Percentiles rank a stretch among this genome's conserved stretches.
Evolutionary conservation across 352 stramenopile species (phyloP).

Genomic region (Globisporangium yorkense): DNA sequence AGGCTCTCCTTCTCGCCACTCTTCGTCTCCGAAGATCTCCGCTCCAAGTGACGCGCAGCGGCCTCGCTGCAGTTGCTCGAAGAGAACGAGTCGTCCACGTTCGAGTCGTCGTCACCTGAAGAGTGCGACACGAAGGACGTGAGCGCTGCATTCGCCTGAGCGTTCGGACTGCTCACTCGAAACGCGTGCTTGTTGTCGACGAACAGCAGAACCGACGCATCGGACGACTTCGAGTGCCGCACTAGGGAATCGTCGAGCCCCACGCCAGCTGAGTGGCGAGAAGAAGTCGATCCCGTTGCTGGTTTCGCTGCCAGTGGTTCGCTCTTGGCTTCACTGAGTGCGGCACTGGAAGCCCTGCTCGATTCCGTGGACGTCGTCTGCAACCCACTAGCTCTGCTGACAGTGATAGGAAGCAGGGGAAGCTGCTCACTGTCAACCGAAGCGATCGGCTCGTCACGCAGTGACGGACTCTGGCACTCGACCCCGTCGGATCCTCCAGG

Average conservation of each 20-base stretch:
- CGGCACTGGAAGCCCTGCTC: no score
- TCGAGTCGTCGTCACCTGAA: background rate
- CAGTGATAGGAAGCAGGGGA: background rate
- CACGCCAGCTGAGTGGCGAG: no score
- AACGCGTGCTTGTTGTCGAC: no score
- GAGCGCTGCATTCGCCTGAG: slow-evolving; percentile 5
- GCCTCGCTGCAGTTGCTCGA: slow-evolving; percentile 18
- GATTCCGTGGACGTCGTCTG: no score
- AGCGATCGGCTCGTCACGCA: background rate
- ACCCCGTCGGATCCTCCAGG: no score
- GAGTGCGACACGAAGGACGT: slow-evolving; percentile 13
- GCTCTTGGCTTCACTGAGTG: no score
- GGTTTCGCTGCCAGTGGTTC: no score
- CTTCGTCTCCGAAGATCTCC: background rate
- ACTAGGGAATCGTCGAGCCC: no score
- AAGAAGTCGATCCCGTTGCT: no score
- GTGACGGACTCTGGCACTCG: background rate
- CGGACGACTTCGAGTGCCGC: background rate
- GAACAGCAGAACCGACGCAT: background rate
- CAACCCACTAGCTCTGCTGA: background rate
- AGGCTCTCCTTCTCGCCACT: background rate
- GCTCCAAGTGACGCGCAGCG: slow-evolving; percentile 3
- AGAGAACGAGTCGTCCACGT: slow-evolving; percentile 20
- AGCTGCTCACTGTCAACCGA: background rate
- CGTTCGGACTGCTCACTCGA: slow-evolving; percentile 4